Conservation (phyloP, 306 rosid genomes). For the Pyrus pyrifolia region DNA sequence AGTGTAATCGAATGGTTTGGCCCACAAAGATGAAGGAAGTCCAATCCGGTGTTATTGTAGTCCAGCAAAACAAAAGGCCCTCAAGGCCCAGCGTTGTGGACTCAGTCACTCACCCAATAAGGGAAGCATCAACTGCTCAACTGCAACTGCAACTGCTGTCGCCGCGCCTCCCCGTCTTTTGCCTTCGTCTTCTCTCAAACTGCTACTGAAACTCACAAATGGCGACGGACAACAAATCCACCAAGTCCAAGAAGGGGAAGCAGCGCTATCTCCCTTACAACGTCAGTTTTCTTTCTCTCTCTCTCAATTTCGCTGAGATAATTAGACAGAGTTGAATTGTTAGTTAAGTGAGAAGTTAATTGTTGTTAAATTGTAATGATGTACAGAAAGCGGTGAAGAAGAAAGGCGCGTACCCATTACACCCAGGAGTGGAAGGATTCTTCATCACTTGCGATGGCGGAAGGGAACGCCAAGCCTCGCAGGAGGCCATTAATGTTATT, state of each 20-base stretch:
- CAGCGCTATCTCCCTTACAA: constrained; percentile 81
- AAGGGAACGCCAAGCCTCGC: constrained; percentile 86
- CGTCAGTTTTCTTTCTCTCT: constrained; percentile 24
- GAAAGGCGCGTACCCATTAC: constrained; percentile 82
- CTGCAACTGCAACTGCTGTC: not conserved
- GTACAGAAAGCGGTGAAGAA: constrained; percentile 74
- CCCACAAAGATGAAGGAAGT: no score
- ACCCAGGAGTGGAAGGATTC: constrained; percentile 86
- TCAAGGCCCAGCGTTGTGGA: no score
- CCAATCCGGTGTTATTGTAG: no score
- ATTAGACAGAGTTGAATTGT: not conserved
- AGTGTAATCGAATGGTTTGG: no score
- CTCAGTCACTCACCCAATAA: no score
- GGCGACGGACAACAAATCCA: constrained; percentile 47
- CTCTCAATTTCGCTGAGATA: not conserved
- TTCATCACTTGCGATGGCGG: constrained; percentile 97
- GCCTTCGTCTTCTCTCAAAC: not conserved
- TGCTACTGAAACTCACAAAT: constrained; percentile 13
- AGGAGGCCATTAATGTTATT: constrained; percentile 77
- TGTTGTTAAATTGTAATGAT: not conserved
- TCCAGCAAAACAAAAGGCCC: no score
- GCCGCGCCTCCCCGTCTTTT: not conserved
- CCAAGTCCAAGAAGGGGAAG: constrained; percentile 53
- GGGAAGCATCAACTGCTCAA: no score
- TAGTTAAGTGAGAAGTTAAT: not conserved